Evolutionary conservation across 306 rosid genomes (phyloP).

Genomic region (Vigna unguiculata): DNA sequence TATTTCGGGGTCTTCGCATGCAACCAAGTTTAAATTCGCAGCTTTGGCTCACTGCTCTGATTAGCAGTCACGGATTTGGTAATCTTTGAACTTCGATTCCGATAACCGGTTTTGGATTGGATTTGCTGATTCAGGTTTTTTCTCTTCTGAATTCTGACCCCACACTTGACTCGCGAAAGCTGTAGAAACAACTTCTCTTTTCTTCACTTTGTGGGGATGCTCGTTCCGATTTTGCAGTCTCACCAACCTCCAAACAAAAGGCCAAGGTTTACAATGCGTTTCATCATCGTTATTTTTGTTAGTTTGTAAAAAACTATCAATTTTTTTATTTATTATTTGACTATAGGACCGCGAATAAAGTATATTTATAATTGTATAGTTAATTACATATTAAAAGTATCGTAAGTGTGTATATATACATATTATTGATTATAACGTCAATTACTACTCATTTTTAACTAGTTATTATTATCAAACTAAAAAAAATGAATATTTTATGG

Average conservation of each 20-base stretch:
- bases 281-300: neutral
- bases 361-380: neutral
- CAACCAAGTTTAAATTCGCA: conserved; percentile 35
- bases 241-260: conserved; percentile 1
- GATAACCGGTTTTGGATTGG: conserved; percentile 9
- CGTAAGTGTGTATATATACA: too few species aligned
- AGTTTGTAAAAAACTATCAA: neutral
- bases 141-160: neutral
- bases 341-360: neutral
- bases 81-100: conserved; percentile 2
- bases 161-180: conserved; percentile 35
- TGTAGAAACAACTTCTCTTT: conserved; percentile 7
- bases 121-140: conserved; percentile 28
- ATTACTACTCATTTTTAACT: too few species aligned
- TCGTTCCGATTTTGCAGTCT: conserved; percentile 21
- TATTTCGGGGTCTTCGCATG: conserved; percentile 49
- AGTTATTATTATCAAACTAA: too few species aligned
- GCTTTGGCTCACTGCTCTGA: neutral
- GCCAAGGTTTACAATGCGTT: neutral
- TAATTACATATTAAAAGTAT: neutral
- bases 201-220: neutral
- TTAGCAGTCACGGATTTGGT: conserved; percentile 15
- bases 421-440: too few species aligned
- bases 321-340: neutral
- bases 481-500: too few species aligned